A percentile compares a stretch with the other conserved stretches of the same genome.
These are phyloP conservation scores for Fusarium sp. DNA, from an alignment of 2,329 filamentous ascomycete genomes.

Conservation along the genomic window DNA sequence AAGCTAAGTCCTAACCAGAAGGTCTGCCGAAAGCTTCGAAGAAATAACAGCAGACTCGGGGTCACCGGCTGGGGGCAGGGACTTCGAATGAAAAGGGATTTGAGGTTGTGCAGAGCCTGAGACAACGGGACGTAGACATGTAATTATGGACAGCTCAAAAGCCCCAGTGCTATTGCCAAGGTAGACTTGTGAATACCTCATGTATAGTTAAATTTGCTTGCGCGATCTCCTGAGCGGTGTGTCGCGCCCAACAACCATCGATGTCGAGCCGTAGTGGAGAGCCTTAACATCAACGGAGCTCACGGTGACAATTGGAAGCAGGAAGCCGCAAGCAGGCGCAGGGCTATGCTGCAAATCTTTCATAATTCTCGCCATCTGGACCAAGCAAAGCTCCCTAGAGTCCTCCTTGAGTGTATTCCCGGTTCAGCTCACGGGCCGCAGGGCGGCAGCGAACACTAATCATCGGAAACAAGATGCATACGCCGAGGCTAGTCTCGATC, in stretches of 20 bases:
- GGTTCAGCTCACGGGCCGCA: slow-evolving; percentile 39
- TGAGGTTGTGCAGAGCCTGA: slow-evolving; percentile 58
- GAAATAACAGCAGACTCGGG: slow-evolving; percentile 45
- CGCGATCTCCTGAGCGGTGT: slow-evolving; percentile 31
- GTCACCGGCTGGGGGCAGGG: slow-evolving; percentile 45
- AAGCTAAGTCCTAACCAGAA: slow-evolving; percentile 38
- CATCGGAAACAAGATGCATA: slow-evolving; percentile 26
- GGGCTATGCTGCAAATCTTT: slow-evolving; percentile 37
- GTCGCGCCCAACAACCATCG: slow-evolving; percentile 18
- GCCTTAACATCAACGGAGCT: slow-evolving; percentile 29
- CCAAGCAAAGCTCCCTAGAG: slow-evolving; percentile 45
- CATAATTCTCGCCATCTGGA: slow-evolving; percentile 43
- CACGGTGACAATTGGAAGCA: slow-evolving; percentile 44
- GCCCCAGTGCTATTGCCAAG: slow-evolving; percentile 44
- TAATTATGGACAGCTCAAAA: slow-evolving; percentile 51
- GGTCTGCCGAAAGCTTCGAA: slow-evolving; percentile 42
- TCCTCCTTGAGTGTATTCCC: slow-evolving; percentile 33
- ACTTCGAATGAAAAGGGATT: slow-evolving; percentile 45
- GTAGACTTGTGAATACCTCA: slow-evolving; percentile 29
- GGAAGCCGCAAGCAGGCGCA: slow-evolving; percentile 48
- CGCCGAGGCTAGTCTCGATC: slow-evolving; percentile 30
- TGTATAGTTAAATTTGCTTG: slow-evolving; percentile 25
- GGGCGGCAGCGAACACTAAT: slow-evolving; percentile 30
- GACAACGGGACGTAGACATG: slow-evolving; percentile 56
- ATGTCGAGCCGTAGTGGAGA: slow-evolving; percentile 30